These are phyloP conservation scores for Sanchytrium tribonematis DNA, from an alignment of 371 early-diverging fungal species.

Conservation along the genomic window DNA sequence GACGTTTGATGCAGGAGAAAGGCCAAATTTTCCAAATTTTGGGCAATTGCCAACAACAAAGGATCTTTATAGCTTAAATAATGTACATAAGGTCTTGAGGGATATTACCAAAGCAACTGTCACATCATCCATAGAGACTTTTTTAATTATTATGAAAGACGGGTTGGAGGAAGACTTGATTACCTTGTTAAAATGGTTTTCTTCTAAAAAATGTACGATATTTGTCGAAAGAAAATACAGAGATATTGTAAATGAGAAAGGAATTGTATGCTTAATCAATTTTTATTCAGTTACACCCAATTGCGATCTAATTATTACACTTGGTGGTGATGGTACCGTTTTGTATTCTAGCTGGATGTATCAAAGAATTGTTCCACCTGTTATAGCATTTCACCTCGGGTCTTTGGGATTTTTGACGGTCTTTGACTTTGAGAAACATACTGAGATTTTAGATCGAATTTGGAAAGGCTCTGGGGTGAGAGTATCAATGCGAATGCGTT, in stretches of 20 bases:
- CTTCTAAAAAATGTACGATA: neutral
- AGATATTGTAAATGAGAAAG: neutral
- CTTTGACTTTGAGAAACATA: slow-evolving; percentile 29
- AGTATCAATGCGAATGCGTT: slow-evolving; percentile 58
- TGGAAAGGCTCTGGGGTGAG: slow-evolving; percentile 23
- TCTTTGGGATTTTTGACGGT: slow-evolving; percentile 69
- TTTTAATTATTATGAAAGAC: neutral
- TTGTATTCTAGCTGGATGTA: slow-evolving; percentile 66
- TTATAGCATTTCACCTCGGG: slow-evolving; percentile 67
- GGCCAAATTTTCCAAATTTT: too few relatives aligned
- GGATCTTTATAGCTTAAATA: neutral
- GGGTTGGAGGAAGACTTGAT: neutral
- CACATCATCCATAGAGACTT: neutral
- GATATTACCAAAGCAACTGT: neutral
- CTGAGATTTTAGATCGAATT: neutral
- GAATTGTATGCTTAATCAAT: neutral
- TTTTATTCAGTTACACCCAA: neutral
- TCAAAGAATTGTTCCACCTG: slow-evolving; percentile 51
- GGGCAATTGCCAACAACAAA: neutral
- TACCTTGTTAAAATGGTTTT: neutral
- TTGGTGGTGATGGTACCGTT: slow-evolving; percentile 91
- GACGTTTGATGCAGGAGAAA: too few relatives aligned
- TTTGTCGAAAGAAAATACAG: neutral
- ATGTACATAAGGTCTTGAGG: neutral
- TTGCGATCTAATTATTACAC: slow-evolving; percentile 44